Base-by-base conservation (phyloP, 2,329 filamentous ascomycete species). In the Chrysoporthe deuterocubensis region DNA sequence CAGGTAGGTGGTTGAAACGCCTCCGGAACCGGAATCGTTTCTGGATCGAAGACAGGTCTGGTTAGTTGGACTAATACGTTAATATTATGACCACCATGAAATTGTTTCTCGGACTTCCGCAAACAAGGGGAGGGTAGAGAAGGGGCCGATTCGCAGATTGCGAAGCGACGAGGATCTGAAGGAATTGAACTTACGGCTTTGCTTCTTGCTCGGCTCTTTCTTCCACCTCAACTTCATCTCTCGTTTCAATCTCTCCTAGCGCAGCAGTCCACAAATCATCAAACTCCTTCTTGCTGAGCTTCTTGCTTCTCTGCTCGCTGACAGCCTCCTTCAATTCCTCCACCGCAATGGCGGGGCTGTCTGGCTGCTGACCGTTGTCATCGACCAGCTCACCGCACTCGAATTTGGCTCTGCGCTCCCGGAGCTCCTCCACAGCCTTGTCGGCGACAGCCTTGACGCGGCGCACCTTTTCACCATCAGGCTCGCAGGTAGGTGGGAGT, bases 381-480 rank as follows among this genome's bases (percentile, higher is more conserved):
- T 89, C 84, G 3, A 84, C 77, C 14, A 90, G 82, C 69, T 93
- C 90, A 21, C 94, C 93, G 74, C 96, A 99, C 81, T 99, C 96
- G 75, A 90, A 97, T 74, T 94, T 90, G 66, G 96, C 96, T 68
- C 93, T 89, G 52, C 92, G 89, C 72, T 97, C 89, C 65, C 96
- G 88, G 61, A 99, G 85, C 73, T 94, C 91, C 74, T 97, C 93
- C 4, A 98, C 87, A 1, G 92, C 94, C 77, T 90, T 92, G 76
- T 98, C 91, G 8, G 94, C 93, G 18, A 99, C 93, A 26, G 90
- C 88, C 74, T 95, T 93, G 61, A 98, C 91, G 21, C 92, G 91
- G 50, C 93, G 89, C 8, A 91, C 93, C 78, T 97, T 97, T 75
- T 96, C 93, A 69, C 94, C 94, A 78, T 99, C 96, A 0, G 96